Percentiles rank a stretch among this genome's conserved stretches.
Conservation (phyloP, 768 basidiomycete species). For the Pleurotus citrinopileatus region DNA sequence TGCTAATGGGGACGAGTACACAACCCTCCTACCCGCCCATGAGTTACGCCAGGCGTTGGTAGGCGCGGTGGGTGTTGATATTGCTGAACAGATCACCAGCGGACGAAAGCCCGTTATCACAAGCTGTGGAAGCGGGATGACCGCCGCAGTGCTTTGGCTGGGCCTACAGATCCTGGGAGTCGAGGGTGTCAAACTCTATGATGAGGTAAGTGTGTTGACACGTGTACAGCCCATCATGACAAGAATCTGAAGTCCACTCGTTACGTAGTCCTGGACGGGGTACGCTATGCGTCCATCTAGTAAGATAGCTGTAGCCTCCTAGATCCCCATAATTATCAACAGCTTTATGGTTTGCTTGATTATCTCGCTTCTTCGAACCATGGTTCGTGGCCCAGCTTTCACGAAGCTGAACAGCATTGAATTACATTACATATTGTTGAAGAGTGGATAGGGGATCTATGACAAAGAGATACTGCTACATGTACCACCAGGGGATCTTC, state of each 20-base stretch:
- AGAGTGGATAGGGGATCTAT: too few species aligned
- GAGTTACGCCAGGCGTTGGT: slow-evolving; percentile 62
- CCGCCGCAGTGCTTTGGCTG: slow-evolving; percentile 92
- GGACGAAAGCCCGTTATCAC: slow-evolving; percentile 65
- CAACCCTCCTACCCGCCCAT: slow-evolving; percentile 53
- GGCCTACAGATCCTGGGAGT: slow-evolving; percentile 76
- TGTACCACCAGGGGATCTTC: too few species aligned
- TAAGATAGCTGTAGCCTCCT: slow-evolving; percentile 65
- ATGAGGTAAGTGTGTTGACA: slow-evolving; percentile 75
- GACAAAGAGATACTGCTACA: too few species aligned
- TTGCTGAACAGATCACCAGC: slow-evolving; percentile 52
- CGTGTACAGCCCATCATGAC: too few species aligned
- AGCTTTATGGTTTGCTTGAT: not conserved
- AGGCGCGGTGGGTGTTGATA: slow-evolving; percentile 57
- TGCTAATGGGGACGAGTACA: slow-evolving; percentile 46
- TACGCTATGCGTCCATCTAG: slow-evolving; percentile 80
- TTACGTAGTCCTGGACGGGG: slow-evolving; percentile 97
- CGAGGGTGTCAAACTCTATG: slow-evolving; percentile 72
- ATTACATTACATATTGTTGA: too few species aligned
- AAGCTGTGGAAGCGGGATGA: slow-evolving; percentile 97
- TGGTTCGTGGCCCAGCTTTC: too few species aligned
- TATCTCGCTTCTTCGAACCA: too few species aligned
- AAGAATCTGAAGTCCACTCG: too few species aligned
- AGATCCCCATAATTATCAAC: not conserved
- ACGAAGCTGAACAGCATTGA: too few species aligned